These are phyloP conservation scores for Ilyonectria sp. DNA, from an alignment of 2,329 filamentous ascomycete species.

Conservation along the genomic window DNA sequence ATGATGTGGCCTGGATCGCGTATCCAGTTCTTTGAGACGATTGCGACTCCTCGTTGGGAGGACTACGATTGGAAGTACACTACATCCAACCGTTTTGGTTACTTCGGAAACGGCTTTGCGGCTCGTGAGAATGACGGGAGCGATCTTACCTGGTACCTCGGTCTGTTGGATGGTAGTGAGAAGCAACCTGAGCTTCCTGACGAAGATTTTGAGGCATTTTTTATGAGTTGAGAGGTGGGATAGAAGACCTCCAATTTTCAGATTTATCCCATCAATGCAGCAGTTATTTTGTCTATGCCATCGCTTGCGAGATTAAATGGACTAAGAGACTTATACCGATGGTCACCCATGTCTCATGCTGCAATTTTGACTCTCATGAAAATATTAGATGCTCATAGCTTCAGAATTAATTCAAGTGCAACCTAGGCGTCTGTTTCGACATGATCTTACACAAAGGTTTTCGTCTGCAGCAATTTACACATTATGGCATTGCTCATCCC, in stretches of 20 bases:
- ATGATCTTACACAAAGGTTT: too few species aligned
- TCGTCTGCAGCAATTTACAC: too few species aligned
- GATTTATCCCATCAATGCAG: too few species aligned
- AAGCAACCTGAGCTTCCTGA: slow-evolving; percentile 41
- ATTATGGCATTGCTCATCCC: too few species aligned
- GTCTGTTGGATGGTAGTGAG: slow-evolving; percentile 30
- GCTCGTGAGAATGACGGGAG: slow-evolving; percentile 34
- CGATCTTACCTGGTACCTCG: slow-evolving; percentile 41
- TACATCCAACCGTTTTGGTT: slow-evolving; percentile 44
- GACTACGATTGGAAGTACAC: slow-evolving; percentile 44
- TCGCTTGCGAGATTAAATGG: too few species aligned
- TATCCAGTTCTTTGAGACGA: slow-evolving; percentile 47
- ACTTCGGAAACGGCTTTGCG: slow-evolving; percentile 46
- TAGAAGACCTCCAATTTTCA: not conserved
- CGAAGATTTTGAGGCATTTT: slow-evolving; percentile 44
- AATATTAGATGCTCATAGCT: too few species aligned
- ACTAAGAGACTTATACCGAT: too few species aligned
- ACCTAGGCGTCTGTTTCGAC: too few species aligned
- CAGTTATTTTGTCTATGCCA: too few species aligned
- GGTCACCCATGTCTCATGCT: too few species aligned
- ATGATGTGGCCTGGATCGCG: slow-evolving; percentile 48
- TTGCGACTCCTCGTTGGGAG: slow-evolving; percentile 47
- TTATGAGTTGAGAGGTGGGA: slow-evolving; percentile 30
- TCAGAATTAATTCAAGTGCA: too few species aligned
- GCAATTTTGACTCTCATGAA: too few species aligned